Base-by-base conservation (phyloP, 805 yeast species). In the Zygoascus flipseniorum region DNA sequence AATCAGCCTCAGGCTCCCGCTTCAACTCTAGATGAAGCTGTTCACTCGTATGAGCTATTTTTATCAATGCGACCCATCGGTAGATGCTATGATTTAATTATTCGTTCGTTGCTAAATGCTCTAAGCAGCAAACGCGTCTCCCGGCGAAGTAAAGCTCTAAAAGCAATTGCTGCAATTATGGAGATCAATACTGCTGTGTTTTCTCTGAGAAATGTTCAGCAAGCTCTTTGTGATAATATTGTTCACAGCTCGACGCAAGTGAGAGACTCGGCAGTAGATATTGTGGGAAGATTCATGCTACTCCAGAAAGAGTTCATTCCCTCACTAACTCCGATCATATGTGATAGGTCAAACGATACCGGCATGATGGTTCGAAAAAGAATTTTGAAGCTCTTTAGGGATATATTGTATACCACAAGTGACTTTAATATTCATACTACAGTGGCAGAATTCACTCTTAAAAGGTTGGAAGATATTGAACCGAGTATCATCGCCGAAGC, bases 181-280 rank as follows among this genome's bases (percentile, higher is more conserved):
- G 72, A 73, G 8, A 72, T 72, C 31, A 85, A 85, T 49, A 75
- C 81, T 0, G 54, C 69, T 0, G 68, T 88, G 20, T 65, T 86
- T 45, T 63, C 72, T 0, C 69, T 76, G 1, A 75, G 81, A 1
- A 68, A 69, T 9, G 76, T 88, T 6, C 81, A 76, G 57, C 68
- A 68, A 1, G 73, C 85, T 0, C 71, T 89, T 2, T 69, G 79
- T 1, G 70, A 66, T 9, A 69, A 81, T 47, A 67, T 89, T 41
- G 67, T 63, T 5, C 92, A 85, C 56, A 62, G 76, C 0, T 85
- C 89, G 1, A 81, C 95, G 0, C 76, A 83, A 42, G 92, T 88
- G 0, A 75, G 89, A 54, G 89, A 85, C 60, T 87, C 95, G 0
- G 83, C 83, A 1, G 69, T 89, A 31, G 93, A 86, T 44, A 72